Evolutionary conservation across 1,139 yeast genomes (phyloP).

Genomic region (Diutina rugosa): DNA sequence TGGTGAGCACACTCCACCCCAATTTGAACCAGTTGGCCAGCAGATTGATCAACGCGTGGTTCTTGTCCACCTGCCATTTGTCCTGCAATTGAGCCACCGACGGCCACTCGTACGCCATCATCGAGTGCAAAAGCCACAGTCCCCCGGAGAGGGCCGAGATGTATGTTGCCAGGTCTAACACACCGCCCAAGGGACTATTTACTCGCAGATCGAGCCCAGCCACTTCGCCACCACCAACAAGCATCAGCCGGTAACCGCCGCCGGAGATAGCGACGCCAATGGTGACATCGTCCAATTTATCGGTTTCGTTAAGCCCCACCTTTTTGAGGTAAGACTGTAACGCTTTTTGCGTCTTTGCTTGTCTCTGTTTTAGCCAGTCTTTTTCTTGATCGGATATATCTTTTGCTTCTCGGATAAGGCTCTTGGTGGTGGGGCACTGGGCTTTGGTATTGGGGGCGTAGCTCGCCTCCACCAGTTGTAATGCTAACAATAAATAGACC

Average conservation of each 20-base stretch:
- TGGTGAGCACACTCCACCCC: constrained; percentile 12
- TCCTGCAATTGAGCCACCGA: constrained; percentile 8
- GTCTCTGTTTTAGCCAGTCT: constrained; percentile 3
- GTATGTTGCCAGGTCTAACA: not conserved
- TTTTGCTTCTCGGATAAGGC: constrained; percentile 14
- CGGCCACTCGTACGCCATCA: not conserved
- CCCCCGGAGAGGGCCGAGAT: constrained; percentile 1
- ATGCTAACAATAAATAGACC: not conserved
- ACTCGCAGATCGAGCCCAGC: not conserved
- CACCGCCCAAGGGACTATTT: not conserved
- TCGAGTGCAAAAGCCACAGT: not conserved
- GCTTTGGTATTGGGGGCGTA: constrained; percentile 5
- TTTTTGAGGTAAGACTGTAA: not conserved
- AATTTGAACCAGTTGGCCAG: constrained; percentile 11
- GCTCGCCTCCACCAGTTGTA: not conserved
- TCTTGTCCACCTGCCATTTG: constrained; percentile 23
- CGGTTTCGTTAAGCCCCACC: not conserved
- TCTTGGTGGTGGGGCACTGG: constrained; percentile 5
- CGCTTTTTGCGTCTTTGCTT: not conserved
- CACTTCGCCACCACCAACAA: not conserved
- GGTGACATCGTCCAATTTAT: not conserved
- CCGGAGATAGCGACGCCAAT: not conserved
- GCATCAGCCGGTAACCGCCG: constrained; percentile 1
- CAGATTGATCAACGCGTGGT: constrained; percentile 17
- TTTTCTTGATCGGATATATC: constrained; percentile 23